Evolutionary conservation across 306 rosid genomes (phyloP).

Genomic region (Vigna trinervia): DNA sequence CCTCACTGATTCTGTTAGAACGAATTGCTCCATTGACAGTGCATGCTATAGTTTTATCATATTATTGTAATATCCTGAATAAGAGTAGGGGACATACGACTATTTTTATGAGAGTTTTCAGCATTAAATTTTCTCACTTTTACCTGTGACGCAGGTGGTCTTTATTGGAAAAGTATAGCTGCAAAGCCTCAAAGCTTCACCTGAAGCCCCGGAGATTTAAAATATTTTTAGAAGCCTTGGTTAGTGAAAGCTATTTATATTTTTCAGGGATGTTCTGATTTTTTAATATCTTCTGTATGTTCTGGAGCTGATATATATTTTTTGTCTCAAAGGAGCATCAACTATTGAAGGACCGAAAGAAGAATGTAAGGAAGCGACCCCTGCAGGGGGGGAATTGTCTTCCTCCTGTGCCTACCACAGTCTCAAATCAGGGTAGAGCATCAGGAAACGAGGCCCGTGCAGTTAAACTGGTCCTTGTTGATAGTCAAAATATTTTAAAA

Average conservation of each 20-base stretch:
- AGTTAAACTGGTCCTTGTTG: constrained; percentile 81
- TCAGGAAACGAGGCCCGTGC: constrained; percentile 74
- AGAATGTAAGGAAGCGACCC: constrained; percentile 78
- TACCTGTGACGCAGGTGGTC: constrained; percentile 81
- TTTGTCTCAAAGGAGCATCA: constrained; percentile 87
- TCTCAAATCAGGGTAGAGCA: constrained; percentile 70
- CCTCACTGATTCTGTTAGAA: neutral
- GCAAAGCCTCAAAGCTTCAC: constrained; percentile 99
- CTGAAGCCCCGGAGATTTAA: constrained; percentile 94
- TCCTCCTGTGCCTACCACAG: constrained; percentile 53
- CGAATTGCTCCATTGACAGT: neutral
- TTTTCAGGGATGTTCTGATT: constrained; percentile 8
- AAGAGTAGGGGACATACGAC: constrained; percentile 1
- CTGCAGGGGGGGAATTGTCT: constrained; percentile 71
- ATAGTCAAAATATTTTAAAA: constrained; percentile 86
- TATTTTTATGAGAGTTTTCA: constrained; percentile 8
- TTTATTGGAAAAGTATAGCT: constrained; percentile 94
- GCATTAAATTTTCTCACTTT: constrained; percentile 34
- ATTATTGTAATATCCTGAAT: constrained; percentile 24
- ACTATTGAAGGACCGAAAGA: constrained; percentile 93
- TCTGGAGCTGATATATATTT: constrained; percentile 53
- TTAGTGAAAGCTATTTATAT: constrained; percentile 56
- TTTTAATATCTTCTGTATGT: constrained; percentile 35
- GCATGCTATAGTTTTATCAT: constrained; percentile 32
- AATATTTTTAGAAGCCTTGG: constrained; percentile 96